Conservation (phyloP, 441 rosid species). For the Adansonia madagascariensis region DNA sequence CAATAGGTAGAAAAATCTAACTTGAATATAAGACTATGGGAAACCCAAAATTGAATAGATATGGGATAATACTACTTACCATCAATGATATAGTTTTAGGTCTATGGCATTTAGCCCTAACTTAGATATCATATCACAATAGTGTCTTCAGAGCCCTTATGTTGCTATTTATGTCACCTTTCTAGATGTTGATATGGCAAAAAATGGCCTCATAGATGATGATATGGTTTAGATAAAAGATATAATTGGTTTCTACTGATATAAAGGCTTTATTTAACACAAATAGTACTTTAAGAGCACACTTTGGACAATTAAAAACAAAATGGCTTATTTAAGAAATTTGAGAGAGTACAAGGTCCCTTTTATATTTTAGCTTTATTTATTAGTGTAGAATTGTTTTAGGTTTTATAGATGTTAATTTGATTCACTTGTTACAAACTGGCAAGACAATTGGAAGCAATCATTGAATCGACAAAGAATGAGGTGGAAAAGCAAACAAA, state of each 20-base stretch:
- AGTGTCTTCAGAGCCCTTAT: background rate
- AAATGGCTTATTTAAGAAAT: background rate
- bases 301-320: background rate
- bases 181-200: background rate
- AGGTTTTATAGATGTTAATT: constrained; percentile 16
- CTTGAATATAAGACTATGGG: no score
- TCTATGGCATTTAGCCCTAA: background rate
- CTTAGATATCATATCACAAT: background rate
- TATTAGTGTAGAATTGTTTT: constrained; percentile 1
- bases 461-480: constrained; percentile 71
- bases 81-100: no score
- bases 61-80: background rate
- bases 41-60: no score
- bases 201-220: background rate
- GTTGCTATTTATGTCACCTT: background rate
- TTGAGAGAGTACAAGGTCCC: background rate
- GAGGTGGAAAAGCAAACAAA: constrained; percentile 88
- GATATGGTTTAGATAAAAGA: background rate
- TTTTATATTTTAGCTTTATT: background rate
- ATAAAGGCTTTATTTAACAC: background rate
- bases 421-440: constrained; percentile 33
- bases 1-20: no score
- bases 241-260: background rate
- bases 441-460: constrained; percentile 67
- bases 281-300: background rate